Evolutionary conservation across 179 eudicot species (phyloP).

Genomic region (Vitellaria paradoxa): DNA sequence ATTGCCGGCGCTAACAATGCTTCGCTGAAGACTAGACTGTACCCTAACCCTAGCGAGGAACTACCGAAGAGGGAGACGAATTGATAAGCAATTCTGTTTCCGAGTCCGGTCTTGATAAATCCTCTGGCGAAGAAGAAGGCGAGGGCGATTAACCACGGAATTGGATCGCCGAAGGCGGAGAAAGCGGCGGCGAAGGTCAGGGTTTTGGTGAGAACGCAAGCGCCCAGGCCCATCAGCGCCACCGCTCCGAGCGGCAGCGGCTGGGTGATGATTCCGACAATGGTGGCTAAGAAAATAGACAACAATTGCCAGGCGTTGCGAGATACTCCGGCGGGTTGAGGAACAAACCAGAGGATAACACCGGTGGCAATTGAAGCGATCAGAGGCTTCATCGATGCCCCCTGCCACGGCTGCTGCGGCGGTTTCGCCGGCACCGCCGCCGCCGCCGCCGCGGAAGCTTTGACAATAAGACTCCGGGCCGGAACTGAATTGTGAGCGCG

Average conservation of each 20-base stretch:
- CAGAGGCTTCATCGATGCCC: slow-evolving; percentile 70
- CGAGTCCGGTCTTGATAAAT: slow-evolving; percentile 87
- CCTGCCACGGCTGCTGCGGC: slow-evolving; percentile 55
- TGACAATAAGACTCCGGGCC: neutral
- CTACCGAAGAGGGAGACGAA: slow-evolving; percentile 62
- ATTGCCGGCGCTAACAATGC: slow-evolving; percentile 91
- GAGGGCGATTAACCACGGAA: slow-evolving; percentile 91
- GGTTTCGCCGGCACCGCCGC: slow-evolving; percentile 19
- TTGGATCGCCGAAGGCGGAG: slow-evolving; percentile 95
- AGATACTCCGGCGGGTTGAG: slow-evolving; percentile 68
- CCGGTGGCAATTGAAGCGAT: slow-evolving; percentile 67
- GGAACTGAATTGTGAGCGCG: neutral
- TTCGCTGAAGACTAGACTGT: slow-evolving; percentile 78
- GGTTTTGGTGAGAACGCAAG: slow-evolving; percentile 80
- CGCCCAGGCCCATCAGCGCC: slow-evolving; percentile 78
- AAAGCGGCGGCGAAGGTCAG: slow-evolving; percentile 87
- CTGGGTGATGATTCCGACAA: slow-evolving; percentile 89
- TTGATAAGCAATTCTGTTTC: slow-evolving; percentile 81
- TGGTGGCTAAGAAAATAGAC: slow-evolving; percentile 76
- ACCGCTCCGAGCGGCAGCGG: slow-evolving; percentile 93
- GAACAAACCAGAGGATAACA: slow-evolving; percentile 66
- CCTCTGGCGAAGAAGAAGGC: slow-evolving; percentile 98
- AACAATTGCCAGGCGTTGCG: slow-evolving; percentile 76
- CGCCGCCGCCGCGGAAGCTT: slow-evolving; percentile 32
- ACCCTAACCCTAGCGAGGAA: slow-evolving; percentile 77